phyloP scores from a whole-genome alignment of 2,329 filamentous ascomycete species.

The Boeremia exigua region DNA sequence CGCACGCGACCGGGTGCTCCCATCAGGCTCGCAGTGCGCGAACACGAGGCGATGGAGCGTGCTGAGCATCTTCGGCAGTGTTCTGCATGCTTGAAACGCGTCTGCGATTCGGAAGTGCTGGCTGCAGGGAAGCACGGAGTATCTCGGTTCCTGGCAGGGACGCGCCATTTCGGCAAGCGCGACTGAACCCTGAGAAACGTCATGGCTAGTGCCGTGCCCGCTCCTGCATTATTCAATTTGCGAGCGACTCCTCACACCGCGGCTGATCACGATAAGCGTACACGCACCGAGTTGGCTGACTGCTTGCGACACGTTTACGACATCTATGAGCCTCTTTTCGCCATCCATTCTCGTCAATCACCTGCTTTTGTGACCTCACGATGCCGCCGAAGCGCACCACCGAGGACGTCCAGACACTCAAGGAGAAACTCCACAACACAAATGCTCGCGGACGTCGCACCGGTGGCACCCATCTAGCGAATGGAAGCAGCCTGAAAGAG shows the following conservation, averaged over 20 bases:
- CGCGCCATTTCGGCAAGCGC: slow-evolving; percentile 17
- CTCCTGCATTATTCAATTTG: slow-evolving; percentile 20
- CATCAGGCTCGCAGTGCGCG: neutral
- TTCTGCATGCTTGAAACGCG: neutral
- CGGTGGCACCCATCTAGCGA: slow-evolving; percentile 32
- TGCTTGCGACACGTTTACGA: slow-evolving; percentile 2
- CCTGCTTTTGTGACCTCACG: slow-evolving; percentile 11
- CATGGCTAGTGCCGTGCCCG: slow-evolving; percentile 16
- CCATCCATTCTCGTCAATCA: neutral
- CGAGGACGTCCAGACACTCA: slow-evolving; percentile 50
- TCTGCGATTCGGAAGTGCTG: neutral
- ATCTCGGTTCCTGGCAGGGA: slow-evolving; percentile 15
- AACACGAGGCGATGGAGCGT: neutral
- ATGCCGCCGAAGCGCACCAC: slow-evolving; percentile 50
- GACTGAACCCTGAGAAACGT: slow-evolving; percentile 23
- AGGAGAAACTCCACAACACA: slow-evolving; percentile 52
- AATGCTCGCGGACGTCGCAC: slow-evolving; percentile 49
- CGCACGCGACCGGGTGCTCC: slow-evolving; percentile 10
- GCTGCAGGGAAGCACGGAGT: slow-evolving; percentile 5
- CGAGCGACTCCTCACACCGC: slow-evolving; percentile 10
- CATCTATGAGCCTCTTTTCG: slow-evolving; percentile 3
- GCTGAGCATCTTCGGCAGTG: neutral
- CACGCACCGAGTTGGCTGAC: slow-evolving; percentile 9
- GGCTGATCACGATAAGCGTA: slow-evolving; percentile 17
- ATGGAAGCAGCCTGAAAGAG: slow-evolving; percentile 47